Evolutionary conservation across 1,139 yeast genomes (phyloP), one percentile per base, ranked within the genome.

Genomic region (Debaryomycetaceae sp.): DNA sequence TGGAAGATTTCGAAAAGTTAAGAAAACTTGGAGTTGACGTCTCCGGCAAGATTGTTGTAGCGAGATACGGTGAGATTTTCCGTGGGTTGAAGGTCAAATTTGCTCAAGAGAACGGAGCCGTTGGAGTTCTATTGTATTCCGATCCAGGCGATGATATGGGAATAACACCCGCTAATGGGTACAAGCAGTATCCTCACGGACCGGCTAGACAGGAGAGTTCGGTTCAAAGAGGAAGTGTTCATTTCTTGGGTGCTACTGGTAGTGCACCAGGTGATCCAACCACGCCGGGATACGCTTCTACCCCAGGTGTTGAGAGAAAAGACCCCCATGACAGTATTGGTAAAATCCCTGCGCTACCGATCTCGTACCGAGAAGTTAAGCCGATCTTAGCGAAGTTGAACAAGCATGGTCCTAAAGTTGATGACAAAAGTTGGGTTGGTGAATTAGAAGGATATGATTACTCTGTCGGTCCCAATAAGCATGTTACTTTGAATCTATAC

Each of bases 251-350:
- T 2, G 78, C 77, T 40, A 68, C 74, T 5, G 75, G 73, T 8
- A 59, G 72, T 13, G 62, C 75, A 38, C 96, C 96, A 1, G 97
- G 97, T 41, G 97, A 90, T 59, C 97, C 97, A 37, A 82, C 95
- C 2, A 85, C 95, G 4, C 95, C 95, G 20, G 93, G 93, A 0
- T 83, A 81, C 55, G 83, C 95, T 5, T 82, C 89, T 37, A 83
- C 80, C 49, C 75, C 80, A 3, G 83, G 73, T 22, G 74, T 58
- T n/a, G 69, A 63, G 36, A 66, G 78, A 45, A 49, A 63, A 45
- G 77, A 72, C 42, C 79, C 79, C 1, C 64, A 70, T 49, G 49
- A 48, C 20, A 65, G 72, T 37, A 74, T 69, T 46, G 76, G 76
- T 1, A 63, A 55, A 45, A 85, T 74, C 38, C 79, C 79, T 3